Evolutionary conservation across 805 yeast species (phyloP), one percentile per base, ranked within the genome.

Genomic region (Candida alai): DNA sequence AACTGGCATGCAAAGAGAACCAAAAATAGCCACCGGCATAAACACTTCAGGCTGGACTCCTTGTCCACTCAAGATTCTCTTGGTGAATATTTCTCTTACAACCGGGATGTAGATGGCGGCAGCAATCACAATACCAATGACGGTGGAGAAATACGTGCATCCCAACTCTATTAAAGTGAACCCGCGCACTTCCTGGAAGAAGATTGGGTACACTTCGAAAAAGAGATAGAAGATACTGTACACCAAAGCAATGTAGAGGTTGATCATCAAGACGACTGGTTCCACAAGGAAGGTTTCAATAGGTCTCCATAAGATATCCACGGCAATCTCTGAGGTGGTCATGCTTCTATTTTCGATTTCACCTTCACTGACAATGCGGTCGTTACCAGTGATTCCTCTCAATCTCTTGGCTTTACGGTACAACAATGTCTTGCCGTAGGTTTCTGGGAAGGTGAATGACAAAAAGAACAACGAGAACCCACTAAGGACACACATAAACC

Each of bases 151-250:
- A 52, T 64, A 79, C 1, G 79, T 54, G 3, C 63, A 53, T 11
- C 84, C 82, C 51, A 52, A 40, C 34, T 70, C 74, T 20, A 75
- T 62, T 16, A 63, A 45, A 4, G 73, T 65, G 52, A 78, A 78
- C 20, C 61, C 48, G 42, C 74, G 62, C 15, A 62, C 47, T 2
- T 63, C 71, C 15, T 27, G 14, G 32, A 70, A 79, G 2, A 74
- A 76, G 23, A 77, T 59, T 7, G 85, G 84, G 55, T 74, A 75
- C 4, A 76, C 77, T 52, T 79, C 84, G 45, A 78, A 74, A 62
- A 74, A 78, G 15, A 76, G 51, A 50, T 75, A 79, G 41, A 74
- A 43, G 19, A 70, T 52, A 19, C 80, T 73, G 51, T 78, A 78
- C 5, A 68, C 59, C 32, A 77, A 45, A 0, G 78, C 74, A 42